These are phyloP conservation scores for Trichophyton rubrum DNA, from an alignment of 2,329 filamentous ascomycete genomes.

Conservation along the genomic window DNA sequence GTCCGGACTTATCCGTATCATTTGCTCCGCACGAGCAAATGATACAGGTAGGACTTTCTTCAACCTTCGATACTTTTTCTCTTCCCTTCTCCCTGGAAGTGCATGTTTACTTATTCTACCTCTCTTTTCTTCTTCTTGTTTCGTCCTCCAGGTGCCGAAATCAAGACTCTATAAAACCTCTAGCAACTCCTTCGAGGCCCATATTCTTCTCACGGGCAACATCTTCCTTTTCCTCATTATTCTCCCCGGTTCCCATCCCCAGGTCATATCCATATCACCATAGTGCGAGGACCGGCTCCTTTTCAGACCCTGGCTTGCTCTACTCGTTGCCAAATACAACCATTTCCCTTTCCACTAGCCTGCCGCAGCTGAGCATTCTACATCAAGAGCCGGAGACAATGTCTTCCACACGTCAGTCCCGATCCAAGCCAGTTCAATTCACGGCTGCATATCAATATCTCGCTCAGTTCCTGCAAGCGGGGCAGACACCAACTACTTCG, in stretches of 20 bases:
- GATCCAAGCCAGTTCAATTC: conserved; percentile 5
- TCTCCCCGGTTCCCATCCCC: not conserved
- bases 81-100: not conserved
- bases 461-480: conserved; percentile 6
- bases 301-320: not conserved
- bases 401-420: not conserved
- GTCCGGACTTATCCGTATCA: not conserved
- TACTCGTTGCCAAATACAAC: not conserved
- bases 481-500: not conserved
- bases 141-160: conserved; percentile 8
- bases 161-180: conserved; percentile 8
- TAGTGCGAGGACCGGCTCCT: not conserved
- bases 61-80: too few relatives aligned
- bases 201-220: not conserved
- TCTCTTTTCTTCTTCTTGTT: not conserved
- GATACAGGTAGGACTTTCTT: too few relatives aligned
- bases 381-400: conserved; percentile 2
- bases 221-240: not conserved
- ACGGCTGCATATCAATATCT: conserved; percentile 11
- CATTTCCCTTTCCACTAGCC: conserved; percentile 1
- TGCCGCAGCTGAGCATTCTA: not conserved
- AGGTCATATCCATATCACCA: not conserved
- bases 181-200: conserved; percentile 6
- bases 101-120: not conserved
- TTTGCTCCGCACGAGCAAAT: not conserved